Evolutionary conservation across 305 asterid genomes (phyloP), one percentile per base, ranked within the genome.

Genomic region (Lippia alba): DNA sequence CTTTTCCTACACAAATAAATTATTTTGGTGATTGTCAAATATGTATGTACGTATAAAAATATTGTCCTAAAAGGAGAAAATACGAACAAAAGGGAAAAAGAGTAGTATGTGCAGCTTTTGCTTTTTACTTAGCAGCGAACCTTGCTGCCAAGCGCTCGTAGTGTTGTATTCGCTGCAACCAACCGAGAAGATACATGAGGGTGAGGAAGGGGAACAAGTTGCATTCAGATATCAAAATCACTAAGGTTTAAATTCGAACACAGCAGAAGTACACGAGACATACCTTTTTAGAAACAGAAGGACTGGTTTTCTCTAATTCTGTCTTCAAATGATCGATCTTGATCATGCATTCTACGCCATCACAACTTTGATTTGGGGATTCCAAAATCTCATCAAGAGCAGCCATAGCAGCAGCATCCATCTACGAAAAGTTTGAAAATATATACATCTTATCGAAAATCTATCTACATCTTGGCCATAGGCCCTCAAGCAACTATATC

Each of bases 201-300:
- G 51, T 46, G 61, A 57, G 70, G 65, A 45, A 45, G 66, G 14
- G 20, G 7, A 39, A 41, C 10, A 45, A 44, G 48, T 41, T 63
- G 56, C n/a, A 32, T 24, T 12, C 34, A 60, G 36, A 36, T 8
- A 36, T 36, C 41, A 4, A 7, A 56, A 39, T 46, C 9, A 18
- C 10, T 40, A 11, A 30, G 1, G 11, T 4, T 6, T 12, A 36
- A 48, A 18, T 24, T 20, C 15, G 7, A 39, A 4, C 24, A 55
- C 24, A 16, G 49, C 4, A 51, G 6, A 3, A 51, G 33, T 40
- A 56, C 51, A 64, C 8, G 4, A 33, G 40, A 64, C 33, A 50
- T 33, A 75, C 97, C 90, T 81, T 55, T 12, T 84, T 72, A 12
- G 96, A 84, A 60, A 94, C 96, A 0, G 99, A 91, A 14, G 97